Evolutionary conservation across 208 protist species (phyloP).

Genomic region (Histomonas meleagridis): DNA sequence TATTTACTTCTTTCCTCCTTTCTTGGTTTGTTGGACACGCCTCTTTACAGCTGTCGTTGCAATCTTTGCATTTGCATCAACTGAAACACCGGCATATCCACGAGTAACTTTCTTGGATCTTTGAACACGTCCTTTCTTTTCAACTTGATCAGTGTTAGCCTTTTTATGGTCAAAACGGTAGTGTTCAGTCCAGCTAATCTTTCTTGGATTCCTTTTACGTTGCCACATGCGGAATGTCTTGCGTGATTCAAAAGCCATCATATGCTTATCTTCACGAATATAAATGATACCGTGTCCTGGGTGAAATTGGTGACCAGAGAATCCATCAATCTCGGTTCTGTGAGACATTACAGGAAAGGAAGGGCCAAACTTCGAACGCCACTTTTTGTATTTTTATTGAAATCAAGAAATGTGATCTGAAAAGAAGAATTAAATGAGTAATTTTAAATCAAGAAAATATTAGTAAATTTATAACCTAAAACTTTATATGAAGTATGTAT

Average conservation of each 20-base stretch:
- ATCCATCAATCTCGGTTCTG: not conserved
- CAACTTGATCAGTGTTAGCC: not conserved
- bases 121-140: not conserved
- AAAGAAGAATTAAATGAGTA: no score
- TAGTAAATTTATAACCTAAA: no score
- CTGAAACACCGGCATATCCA: not conserved
- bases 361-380: no score
- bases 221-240: not conserved
- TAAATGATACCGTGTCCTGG: not conserved
- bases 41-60: not conserved
- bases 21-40: no score
- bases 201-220: not conserved
- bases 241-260: not conserved
- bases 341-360: no score
- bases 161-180: not conserved
- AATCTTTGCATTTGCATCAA: not conserved
- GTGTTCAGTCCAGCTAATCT: not conserved
- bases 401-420: no score
- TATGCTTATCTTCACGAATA: not conserved
- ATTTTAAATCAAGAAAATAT: no score
- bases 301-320: not conserved
- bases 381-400: no score
- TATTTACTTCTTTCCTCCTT: no score
- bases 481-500: no score
- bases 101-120: not conserved